Percentiles rank a stretch among this genome's conserved stretches.
These are phyloP conservation scores for Tetrastigma voinierianum DNA, from an alignment of 164 flowering plant species.

Conservation along the genomic window DNA sequence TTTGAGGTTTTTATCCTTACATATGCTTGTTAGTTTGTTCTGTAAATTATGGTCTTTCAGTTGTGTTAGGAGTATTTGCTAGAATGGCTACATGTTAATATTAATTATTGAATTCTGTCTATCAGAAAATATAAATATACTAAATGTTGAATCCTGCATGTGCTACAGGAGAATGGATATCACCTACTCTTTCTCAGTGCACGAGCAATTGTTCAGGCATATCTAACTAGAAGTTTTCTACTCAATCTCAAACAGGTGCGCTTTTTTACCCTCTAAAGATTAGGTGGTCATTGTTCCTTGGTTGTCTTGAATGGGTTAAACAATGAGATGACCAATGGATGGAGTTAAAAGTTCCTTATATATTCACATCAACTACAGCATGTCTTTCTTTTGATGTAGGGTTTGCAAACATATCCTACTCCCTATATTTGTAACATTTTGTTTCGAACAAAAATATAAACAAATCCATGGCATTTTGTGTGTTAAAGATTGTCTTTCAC, in stretches of 20 bases:
- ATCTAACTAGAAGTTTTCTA: constrained; percentile 76
- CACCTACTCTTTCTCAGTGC: constrained; percentile 96
- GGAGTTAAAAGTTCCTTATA: neutral
- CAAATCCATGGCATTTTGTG: no score
- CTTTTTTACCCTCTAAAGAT: neutral
- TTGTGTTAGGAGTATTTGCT: neutral
- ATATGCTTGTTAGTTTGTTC: neutral
- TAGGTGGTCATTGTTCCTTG: constrained; percentile 2
- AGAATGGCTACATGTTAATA: neutral
- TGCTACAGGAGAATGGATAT: constrained; percentile 92
- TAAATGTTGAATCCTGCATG: neutral
- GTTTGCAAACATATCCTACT: neutral
- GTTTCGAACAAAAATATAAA: no score
- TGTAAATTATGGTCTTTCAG: neutral
- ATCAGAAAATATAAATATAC: no score
- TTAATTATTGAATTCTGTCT: no score
- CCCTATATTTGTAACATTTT: no score
- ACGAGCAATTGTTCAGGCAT: constrained; percentile 98
- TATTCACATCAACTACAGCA: neutral
- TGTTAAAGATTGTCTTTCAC: no score
- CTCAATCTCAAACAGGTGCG: constrained; percentile 90
- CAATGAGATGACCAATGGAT: neutral
- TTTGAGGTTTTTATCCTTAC: neutral
- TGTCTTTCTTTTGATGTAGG: neutral
- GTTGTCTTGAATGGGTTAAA: neutral